A percentile compares a stretch with the other conserved stretches of the same genome.
Evolutionary conservation across 192 early-diverging fungal species (phyloP).

Genomic region (Linnemannia elongata): DNA sequence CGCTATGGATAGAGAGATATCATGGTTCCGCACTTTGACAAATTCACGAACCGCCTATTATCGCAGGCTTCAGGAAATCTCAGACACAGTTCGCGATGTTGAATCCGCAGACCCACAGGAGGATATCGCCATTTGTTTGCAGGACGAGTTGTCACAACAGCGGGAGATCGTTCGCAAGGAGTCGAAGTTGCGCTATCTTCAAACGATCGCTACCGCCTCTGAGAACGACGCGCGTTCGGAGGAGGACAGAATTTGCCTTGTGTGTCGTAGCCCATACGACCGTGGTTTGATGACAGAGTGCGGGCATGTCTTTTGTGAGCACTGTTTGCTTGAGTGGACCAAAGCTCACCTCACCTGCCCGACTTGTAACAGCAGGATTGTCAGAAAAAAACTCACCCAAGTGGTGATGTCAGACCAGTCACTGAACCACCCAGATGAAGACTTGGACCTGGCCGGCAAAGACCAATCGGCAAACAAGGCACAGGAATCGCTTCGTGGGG

Average conservation of each 20-base stretch:
- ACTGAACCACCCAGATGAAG: too few species aligned
- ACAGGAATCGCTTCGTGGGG: neutral
- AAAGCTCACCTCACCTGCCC: constrained; percentile 47
- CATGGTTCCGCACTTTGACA: constrained; percentile 26
- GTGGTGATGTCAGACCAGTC: constrained; percentile 17
- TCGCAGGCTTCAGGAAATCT: constrained; percentile 55
- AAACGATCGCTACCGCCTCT: constrained; percentile 24
- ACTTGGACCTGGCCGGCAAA: neutral
- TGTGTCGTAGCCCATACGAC: constrained; percentile 47
- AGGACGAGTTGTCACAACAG: constrained; percentile 25
- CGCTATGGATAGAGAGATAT: constrained; percentile 16
- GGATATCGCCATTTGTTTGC: constrained; percentile 28
- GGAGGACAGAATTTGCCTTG: constrained; percentile 38
- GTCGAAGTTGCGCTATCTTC: constrained; percentile 44
- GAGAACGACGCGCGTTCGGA: constrained; percentile 1
- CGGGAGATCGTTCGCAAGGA: constrained; percentile 19
- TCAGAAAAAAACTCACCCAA: constrained; percentile 11
- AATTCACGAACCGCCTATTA: constrained; percentile 59
- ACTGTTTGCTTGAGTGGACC: constrained; percentile 50
- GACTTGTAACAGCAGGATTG: constrained; percentile 38
- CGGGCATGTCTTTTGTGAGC: constrained; percentile 54
- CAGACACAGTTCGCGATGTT: constrained; percentile 56
- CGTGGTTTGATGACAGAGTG: constrained; percentile 47
- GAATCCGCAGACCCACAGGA: constrained; percentile 17
- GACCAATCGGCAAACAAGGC: neutral